Evolutionary conservation across 345 rosid species (phyloP), one percentile per base, ranked within the genome.

Genomic region (Fremontodendron californicum): DNA sequence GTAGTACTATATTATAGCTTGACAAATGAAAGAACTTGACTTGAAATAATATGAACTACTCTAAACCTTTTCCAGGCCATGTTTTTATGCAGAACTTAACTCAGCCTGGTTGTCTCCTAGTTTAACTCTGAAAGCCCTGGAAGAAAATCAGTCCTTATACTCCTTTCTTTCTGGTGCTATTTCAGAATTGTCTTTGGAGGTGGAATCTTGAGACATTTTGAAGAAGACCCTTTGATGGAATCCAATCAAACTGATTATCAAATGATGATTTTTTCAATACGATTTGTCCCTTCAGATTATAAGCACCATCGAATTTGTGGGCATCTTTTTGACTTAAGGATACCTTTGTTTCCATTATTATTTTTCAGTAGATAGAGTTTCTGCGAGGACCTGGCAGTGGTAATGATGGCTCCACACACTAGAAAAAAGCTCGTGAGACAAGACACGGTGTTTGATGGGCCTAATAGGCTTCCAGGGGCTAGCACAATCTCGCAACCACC

Each of bases 321-420:
- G 81, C 74, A 60, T 77, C 84, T 75, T 83, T 65, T 83, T 79
- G 84, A 83, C 81, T 78, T 54, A 29, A 13, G 67, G 54, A 21
- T 60, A 31, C 37, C 35, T 12, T 33, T 45, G 6, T 48, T 46
- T 46, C 39, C 40, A 0, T 45, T n/a, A n/a, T n/a, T n/a, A n/a
- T n/a, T n/a, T n/a, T n/a, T n/a, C n/a, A n/a, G n/a, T n/a, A n/a
- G n/a, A n/a, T 29, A 6, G 35, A 68, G 73, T 66, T 31, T 16
- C 3, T 35, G 13, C 12, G 42, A 45, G 11, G 18, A 27, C 64
- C 6, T 13, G 35, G 64, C 3, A 13, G n/a, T n/a, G n/a, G n/a
- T n/a, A n/a, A 2, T 12, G 9, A 27, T 58, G 37, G 35, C 64
- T 12, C 13, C 69, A 68, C 5, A 37, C 8, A 1, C 13, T 19